Conservation (phyloP, 169 alveolate genomes). For the Babesia caballi region DNA sequence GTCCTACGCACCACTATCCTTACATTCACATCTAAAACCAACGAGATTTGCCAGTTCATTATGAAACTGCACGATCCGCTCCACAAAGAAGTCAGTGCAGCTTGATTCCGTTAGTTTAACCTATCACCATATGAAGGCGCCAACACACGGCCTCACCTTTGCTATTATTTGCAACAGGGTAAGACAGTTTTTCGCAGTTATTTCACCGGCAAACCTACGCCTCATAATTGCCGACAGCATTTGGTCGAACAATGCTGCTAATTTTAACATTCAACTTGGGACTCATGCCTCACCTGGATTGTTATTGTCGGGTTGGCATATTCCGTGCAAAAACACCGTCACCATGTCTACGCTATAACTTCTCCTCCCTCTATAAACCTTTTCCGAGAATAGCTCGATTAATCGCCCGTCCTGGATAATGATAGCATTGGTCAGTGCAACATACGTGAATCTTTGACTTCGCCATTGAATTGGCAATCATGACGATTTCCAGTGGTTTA, state of each 20-base stretch:
- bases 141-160: not conserved
- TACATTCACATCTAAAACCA: not conserved
- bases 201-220: not conserved
- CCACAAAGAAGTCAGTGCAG: not conserved
- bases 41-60: not conserved
- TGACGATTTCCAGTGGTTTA: conserved; percentile 40
- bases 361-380: not conserved
- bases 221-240: not conserved
- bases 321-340: conserved; percentile 3
- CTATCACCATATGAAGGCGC: not conserved
- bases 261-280: not conserved
- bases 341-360: conserved; percentile 21
- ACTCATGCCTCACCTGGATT: conserved; percentile 3
- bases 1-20: not conserved
- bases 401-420: conserved; percentile 14
- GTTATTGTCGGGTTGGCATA: not conserved
- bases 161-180: conserved; percentile 26
- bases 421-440: not conserved
- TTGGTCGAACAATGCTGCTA: conserved; percentile 4
- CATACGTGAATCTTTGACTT: conserved; percentile 51
- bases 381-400: not conserved
- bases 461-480: conserved; percentile 49
- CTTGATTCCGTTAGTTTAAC: not conserved
- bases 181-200: not conserved
- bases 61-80: not conserved